Evolutionary conservation across 2,329 filamentous ascomycete genomes (phyloP).

Genomic region (Pseudocercospora pini-densiflorae): DNA sequence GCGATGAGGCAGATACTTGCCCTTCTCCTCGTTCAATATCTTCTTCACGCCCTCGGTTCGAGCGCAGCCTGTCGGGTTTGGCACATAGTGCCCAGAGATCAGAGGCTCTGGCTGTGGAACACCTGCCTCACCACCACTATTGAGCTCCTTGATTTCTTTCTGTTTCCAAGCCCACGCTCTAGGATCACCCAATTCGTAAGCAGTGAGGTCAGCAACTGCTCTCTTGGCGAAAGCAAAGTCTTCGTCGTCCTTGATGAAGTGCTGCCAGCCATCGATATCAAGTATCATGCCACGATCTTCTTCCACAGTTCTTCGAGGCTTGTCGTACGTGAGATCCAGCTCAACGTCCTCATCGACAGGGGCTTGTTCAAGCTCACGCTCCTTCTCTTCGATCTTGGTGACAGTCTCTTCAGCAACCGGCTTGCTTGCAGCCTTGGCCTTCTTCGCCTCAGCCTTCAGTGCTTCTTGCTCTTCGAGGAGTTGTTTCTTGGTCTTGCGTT

Average conservation of each 20-base stretch:
- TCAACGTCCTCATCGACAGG: slow-evolving; percentile 55
- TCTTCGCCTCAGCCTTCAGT: slow-evolving; percentile 50
- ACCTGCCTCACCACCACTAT: slow-evolving; percentile 61
- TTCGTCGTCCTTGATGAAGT: slow-evolving; percentile 70
- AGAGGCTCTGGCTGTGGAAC: slow-evolving; percentile 57
- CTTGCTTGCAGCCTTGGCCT: slow-evolving; percentile 36
- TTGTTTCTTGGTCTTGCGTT: slow-evolving; percentile 78
- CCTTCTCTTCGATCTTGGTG: slow-evolving; percentile 42
- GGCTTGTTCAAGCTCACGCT: slow-evolving; percentile 53
- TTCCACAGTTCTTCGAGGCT: slow-evolving; percentile 67
- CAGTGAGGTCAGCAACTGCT: slow-evolving; percentile 52
- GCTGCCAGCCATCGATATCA: slow-evolving; percentile 73
- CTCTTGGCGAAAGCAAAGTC: slow-evolving; percentile 63
- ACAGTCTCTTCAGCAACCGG: slow-evolving; percentile 41
- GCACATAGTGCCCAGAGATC: slow-evolving; percentile 76
- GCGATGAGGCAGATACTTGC: slow-evolving; percentile 95
- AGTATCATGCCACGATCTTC: slow-evolving; percentile 67
- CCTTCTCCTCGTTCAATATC: slow-evolving; percentile 96
- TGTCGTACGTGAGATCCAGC: slow-evolving; percentile 63
- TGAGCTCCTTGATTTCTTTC: slow-evolving; percentile 72
- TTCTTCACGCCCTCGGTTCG: slow-evolving; percentile 93
- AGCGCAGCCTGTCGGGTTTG: slow-evolving; percentile 82
- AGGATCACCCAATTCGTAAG: slow-evolving; percentile 60
- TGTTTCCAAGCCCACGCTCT: slow-evolving; percentile 72
- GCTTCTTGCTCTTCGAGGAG: slow-evolving; percentile 70